Conservation (phyloP, 2,329 filamentous ascomycete genomes). For the Uncinocarpus reesii region DNA sequence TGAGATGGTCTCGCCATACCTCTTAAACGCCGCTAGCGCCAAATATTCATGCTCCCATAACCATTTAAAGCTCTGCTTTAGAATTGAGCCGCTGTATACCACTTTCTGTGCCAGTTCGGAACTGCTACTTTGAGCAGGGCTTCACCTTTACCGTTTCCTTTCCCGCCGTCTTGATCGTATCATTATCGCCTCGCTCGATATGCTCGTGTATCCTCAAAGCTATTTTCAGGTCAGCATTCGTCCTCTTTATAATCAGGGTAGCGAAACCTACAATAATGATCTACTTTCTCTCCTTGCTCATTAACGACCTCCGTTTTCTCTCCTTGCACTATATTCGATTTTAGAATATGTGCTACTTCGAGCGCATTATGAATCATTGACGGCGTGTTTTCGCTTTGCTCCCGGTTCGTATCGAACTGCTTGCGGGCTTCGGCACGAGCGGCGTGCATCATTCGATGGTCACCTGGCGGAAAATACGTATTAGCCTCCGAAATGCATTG, state of each 20-base stretch:
- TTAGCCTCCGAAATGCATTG: conserved; percentile 13
- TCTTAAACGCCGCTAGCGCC: too few relatives aligned
- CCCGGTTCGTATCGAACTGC: conserved; percentile 59
- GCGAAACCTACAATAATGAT: conserved; percentile 29
- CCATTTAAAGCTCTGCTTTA: too few relatives aligned
- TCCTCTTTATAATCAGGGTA: background rate
- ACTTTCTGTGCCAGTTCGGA: too few relatives aligned
- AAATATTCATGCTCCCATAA: too few relatives aligned
- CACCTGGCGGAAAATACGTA: conserved; percentile 46
- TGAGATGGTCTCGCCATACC: too few relatives aligned
- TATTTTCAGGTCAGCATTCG: conserved; percentile 31
- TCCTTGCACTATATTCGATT: conserved; percentile 83
- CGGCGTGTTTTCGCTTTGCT: conserved; percentile 48
- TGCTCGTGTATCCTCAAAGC: conserved; percentile 81
- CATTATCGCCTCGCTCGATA: conserved; percentile 87
- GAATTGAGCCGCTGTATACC: too few relatives aligned
- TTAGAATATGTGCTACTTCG: conserved; percentile 68
- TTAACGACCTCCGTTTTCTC: conserved; percentile 38
- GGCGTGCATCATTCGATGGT: conserved; percentile 56
- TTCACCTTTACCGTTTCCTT: conserved; percentile 33
- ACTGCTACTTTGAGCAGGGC: conserved; percentile 30
- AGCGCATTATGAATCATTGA: conserved; percentile 67
- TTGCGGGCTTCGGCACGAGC: conserved; percentile 62
- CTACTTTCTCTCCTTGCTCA: conserved; percentile 24
- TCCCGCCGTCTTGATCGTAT: conserved; percentile 62